A percentile compares a stretch with the other conserved stretches of the same genome.
phyloP scores from a whole-genome alignment of 2,329 filamentous ascomycete species.

The Colletotrichum chrysophilum region DNA sequence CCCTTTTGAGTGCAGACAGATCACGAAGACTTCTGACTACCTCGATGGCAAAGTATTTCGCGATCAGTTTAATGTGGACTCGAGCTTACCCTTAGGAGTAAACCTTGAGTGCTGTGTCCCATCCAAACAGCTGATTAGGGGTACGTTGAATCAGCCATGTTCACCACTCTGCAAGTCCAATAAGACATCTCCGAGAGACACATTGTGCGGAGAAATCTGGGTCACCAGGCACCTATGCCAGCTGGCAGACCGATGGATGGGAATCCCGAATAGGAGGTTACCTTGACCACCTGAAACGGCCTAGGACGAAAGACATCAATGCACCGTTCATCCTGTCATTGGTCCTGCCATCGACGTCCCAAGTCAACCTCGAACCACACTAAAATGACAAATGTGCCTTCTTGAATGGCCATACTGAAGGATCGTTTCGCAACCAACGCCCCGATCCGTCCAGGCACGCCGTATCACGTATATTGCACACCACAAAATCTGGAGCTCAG shows the following conservation, averaged over 20 bases:
- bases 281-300: background rate
- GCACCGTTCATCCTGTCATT: background rate
- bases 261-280: background rate
- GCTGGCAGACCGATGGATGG: background rate
- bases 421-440: background rate
- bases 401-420: background rate
- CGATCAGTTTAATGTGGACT: background rate
- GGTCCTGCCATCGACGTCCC: background rate
- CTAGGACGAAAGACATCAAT: background rate
- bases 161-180: background rate
- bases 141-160: background rate
- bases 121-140: background rate
- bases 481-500: background rate
- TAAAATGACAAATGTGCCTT: background rate
- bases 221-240: background rate
- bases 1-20: background rate
- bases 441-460: background rate
- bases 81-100: background rate
- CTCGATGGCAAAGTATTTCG: background rate
- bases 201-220: background rate
- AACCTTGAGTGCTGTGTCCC: background rate
- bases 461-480: background rate
- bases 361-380: background rate
- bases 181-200: background rate
- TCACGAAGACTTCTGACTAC: background rate